Evolutionary conservation across 345 rosid genomes (phyloP).

Genomic region (Brassica rapa): DNA sequence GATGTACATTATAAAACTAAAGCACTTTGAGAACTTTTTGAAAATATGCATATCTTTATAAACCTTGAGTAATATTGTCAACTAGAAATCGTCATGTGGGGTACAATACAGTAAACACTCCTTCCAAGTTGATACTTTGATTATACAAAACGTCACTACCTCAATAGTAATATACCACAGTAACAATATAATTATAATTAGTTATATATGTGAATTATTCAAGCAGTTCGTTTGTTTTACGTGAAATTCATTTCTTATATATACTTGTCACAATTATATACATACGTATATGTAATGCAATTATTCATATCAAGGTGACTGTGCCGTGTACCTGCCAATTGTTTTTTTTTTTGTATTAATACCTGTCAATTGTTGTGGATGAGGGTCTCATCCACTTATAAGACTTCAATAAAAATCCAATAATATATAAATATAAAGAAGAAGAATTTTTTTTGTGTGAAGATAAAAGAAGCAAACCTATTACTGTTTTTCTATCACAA

Average conservation of each 20-base stretch:
- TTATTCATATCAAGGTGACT: constrained; percentile 7
- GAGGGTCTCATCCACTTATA: constrained; percentile 2
- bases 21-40: neutral
- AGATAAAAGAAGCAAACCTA: neutral
- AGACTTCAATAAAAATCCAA: neutral
- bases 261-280: neutral
- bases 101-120: constrained; percentile 8
- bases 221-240: neutral
- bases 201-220: neutral
- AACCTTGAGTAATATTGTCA: constrained; percentile 15
- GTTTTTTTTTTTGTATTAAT: no score
- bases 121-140: constrained; percentile 28
- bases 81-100: constrained; percentile 35
- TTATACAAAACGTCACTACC: constrained; percentile 20
- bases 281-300: neutral
- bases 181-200: neutral
- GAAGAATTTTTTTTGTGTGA: neutral
- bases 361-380: constrained; percentile 11
- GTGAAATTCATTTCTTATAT: neutral
- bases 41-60: neutral
- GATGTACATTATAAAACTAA: neutral
- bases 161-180: constrained; percentile 11
- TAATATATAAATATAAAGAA: neutral
- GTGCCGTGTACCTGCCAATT: constrained; percentile 8
- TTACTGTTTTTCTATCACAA: neutral